phyloP scores from a whole-genome alignment of 306 rosid genomes.

The Lablab purpureus region DNA sequence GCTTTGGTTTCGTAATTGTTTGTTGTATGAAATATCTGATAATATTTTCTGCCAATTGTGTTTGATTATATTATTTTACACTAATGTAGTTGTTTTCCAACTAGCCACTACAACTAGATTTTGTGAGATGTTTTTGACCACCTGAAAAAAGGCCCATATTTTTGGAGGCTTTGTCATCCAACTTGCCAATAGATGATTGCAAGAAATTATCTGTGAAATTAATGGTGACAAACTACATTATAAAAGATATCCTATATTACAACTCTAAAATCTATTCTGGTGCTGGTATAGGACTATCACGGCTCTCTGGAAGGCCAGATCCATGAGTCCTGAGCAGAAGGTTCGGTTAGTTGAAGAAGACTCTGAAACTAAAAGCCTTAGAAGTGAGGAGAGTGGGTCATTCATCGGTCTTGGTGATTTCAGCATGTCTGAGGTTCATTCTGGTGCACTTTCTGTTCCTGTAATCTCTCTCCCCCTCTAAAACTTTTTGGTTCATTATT shows the following conservation, averaged over 20 bases:
- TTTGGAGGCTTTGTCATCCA: constrained; percentile 28
- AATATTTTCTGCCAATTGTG: constrained; percentile 21
- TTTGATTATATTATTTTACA: constrained; percentile 9
- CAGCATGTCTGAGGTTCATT: constrained; percentile 80
- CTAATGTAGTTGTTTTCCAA: constrained; percentile 1
- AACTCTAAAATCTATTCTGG: constrained; percentile 38
- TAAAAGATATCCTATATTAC: constrained; percentile 20
- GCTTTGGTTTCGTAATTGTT: background rate
- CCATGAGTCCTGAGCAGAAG: constrained; percentile 93
- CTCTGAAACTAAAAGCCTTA: constrained; percentile 66
- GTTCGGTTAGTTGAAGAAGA: constrained; percentile 86
- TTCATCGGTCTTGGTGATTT: constrained; percentile 77
- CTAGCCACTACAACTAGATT: background rate
- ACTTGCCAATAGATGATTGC: constrained; percentile 19
- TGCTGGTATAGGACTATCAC: constrained; percentile 78
- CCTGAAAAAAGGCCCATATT: background rate
- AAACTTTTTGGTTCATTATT: constrained; percentile 24
- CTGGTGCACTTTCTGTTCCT: constrained; percentile 64
- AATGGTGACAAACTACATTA: background rate
- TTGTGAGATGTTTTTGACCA: constrained; percentile 23
- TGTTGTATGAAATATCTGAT: background rate
- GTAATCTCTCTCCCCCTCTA: constrained; percentile 56
- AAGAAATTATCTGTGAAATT: constrained; percentile 30
- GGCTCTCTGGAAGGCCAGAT: constrained; percentile 97
- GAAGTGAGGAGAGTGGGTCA: constrained; percentile 76